Conservation (phyloP, 495 filamentous ascomycete species). For the Friedmanniomyces endolithicus region DNA sequence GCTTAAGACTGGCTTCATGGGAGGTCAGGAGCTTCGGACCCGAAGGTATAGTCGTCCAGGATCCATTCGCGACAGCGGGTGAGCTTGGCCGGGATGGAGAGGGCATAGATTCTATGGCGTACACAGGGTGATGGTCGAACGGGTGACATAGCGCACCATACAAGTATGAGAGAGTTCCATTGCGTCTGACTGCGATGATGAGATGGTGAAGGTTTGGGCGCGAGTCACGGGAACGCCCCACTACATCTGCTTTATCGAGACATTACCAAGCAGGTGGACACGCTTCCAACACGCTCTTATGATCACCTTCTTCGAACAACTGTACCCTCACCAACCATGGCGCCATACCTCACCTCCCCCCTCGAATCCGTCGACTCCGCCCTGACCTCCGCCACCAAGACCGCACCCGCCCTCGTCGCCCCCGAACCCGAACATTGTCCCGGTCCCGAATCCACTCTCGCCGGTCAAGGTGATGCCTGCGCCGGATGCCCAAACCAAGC, state of each 20-base stretch:
- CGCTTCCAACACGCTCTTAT: too few relatives aligned
- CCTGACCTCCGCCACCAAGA: slow-evolving; percentile 55
- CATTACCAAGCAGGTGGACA: slow-evolving; percentile 7
- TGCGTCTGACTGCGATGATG: neutral
- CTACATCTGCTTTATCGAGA: neutral
- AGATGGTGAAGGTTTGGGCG: neutral
- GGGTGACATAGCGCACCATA: too few relatives aligned
- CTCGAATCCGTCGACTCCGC: slow-evolving; percentile 40
- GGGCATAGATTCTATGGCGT: neutral
- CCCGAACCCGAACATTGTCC: slow-evolving; percentile 97
- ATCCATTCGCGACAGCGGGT: slow-evolving; percentile 54
- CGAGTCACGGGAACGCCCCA: slow-evolving; percentile 1
- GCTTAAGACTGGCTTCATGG: slow-evolving; percentile 48
- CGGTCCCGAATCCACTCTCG: slow-evolving; percentile 75
- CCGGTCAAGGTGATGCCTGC: slow-evolving; percentile 78
- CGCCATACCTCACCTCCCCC: slow-evolving; percentile 58
- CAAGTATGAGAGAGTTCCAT: too few relatives aligned
- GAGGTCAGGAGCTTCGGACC: slow-evolving; percentile 51
- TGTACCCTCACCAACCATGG: slow-evolving; percentile 45
- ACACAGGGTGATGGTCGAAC: too few relatives aligned
- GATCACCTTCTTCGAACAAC: neutral
- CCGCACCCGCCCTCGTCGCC: slow-evolving; percentile 69
- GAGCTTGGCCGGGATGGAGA: neutral
- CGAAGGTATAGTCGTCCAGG: slow-evolving; percentile 58
- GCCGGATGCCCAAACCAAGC: slow-evolving; percentile 88